Evolutionary conservation across 768 basidiomycete species (phyloP), one percentile per base, ranked within the genome.

Genomic region (Podaxis rugospora): DNA sequence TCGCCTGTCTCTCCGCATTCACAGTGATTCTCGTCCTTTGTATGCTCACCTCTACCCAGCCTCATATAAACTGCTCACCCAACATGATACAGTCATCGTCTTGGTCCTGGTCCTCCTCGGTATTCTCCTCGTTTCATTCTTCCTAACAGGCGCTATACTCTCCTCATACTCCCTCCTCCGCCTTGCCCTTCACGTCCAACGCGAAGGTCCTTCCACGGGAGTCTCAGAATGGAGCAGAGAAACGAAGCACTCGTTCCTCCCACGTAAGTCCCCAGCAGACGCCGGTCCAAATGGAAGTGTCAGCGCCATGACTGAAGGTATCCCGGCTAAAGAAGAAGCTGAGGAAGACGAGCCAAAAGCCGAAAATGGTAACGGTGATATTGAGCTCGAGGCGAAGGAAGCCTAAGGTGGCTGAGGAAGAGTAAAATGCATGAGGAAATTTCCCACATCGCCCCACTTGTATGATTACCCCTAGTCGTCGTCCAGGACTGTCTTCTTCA

Each of bases 161-260:
- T 42, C 59, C 4, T 60, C 59, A 1, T 60, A 60, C 25, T 7
- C 44, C 4, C 59, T 60, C 40, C 23, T 60, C 39, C 59, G 59
- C 5, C 51, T 60, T 40, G 59, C 51, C 13, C 51, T 53, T 1
- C 51, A 53, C 42, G 51, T 60, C 18, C 59, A 53, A 21, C 59
- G 51, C 11, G 51, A 53, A 42, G 59, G 59, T 9, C 27, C 59
- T n/a, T 60, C 59, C 14, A 23, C 18, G 3, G 59, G 59, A 14
- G 51, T 25, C 39, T 60, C 51, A 23, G 40, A 60, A 21, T 60
- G 59, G 59, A 14, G 51, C 6, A 42, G 32, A 28, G 59, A 60
- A 47, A 53, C 59, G 0, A 52, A 46, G 35, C 27, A 44, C 40
- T 10, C 59, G 3, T 28, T 59, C 25, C 35, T 27, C 37, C 3